Base-by-base conservation (phyloP, 495 filamentous ascomycete genomes). In the Aspergillus hancockii region DNA sequence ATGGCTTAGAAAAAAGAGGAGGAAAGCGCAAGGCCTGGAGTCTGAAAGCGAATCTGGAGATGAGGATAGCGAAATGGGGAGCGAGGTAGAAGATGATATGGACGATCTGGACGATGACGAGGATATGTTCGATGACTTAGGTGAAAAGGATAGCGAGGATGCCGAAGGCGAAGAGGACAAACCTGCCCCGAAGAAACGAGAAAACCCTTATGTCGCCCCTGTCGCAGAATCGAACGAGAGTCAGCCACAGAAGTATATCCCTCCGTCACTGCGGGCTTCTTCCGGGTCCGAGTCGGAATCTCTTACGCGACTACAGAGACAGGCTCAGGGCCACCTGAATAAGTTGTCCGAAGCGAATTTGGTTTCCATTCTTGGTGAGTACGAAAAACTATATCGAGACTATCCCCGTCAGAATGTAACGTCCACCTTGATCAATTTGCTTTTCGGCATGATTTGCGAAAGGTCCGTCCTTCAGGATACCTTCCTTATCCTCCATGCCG, bases 341-440 rank as follows among this genome's bases (percentile, higher is more conserved):
- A 88, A 93, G 66, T 75, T 98, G 43, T 96, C 95, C 1, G 93
- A 97, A 68, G 85, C 91, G 4, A 97, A 91, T 64, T 69, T 98
- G 60, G 69, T 94, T 7, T 84, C 88, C 14, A 93, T 97, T 51
- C 74, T 97, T 8, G 75, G 79, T 4, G 91, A 95, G 31, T 79
- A 96, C 19, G 90, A 94, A 69, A 83, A 88, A 61, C 76, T 98
- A 0, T 98, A 97, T 69, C 81, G 85, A 28, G 82, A 87, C 6
- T 82, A 95, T 63, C 85, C 93, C 0, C 83, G 95, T 9, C 89
- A 92, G 50, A 82, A 91, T 68, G 91, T 98, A 43, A 93, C 91
- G 4, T 87, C 89, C 1, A 89, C 84, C 0, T 70, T 96, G 10
- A 82, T 92, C 3, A 82, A 88, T 61, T 73, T 96, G 3, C 71